Evolutionary conservation across 371 early-diverging fungal genomes (phyloP).

Genomic region (Mortierella sp.): DNA sequence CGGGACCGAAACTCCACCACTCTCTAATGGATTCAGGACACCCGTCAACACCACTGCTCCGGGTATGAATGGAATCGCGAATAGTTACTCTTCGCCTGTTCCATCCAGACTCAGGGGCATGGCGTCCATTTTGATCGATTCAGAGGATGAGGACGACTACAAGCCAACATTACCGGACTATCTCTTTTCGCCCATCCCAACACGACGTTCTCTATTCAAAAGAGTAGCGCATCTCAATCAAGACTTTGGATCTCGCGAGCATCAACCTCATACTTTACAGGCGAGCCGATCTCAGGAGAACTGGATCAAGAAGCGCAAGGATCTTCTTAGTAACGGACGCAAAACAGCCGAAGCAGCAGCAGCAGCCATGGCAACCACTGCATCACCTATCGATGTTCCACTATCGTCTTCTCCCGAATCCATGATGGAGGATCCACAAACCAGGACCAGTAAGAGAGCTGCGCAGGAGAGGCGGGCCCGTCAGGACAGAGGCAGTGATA

Average conservation of each 20-base stretch:
- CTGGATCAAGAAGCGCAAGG: conserved; percentile 24
- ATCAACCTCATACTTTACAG: conserved; percentile 46
- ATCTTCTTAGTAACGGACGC: not conserved
- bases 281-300: conserved; percentile 34
- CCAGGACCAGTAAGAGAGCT: not conserved
- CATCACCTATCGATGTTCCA: conserved; percentile 1
- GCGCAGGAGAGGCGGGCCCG: not conserved
- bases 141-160: conserved; percentile 10
- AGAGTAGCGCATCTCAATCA: conserved; percentile 76
- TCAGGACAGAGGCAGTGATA: not conserved
- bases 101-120: conserved; percentile 34
- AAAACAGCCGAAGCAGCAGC: not conserved
- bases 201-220: conserved; percentile 74
- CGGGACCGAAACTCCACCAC: conserved; percentile 26
- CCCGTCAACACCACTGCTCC: not conserved
- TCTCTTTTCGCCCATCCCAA: conserved; percentile 69
- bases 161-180: conserved; percentile 50
- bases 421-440: not conserved
- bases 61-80: not conserved
- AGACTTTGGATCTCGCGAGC: conserved; percentile 68
- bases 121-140: conserved; percentile 1
- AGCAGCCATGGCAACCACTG: not conserved
- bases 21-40: conserved; percentile 31
- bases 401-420: conserved; percentile 15
- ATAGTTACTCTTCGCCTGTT: conserved; percentile 25